Conservation (phyloP, 352 stramenopile genomes). For the Elongisporangium prolatum region DNA sequence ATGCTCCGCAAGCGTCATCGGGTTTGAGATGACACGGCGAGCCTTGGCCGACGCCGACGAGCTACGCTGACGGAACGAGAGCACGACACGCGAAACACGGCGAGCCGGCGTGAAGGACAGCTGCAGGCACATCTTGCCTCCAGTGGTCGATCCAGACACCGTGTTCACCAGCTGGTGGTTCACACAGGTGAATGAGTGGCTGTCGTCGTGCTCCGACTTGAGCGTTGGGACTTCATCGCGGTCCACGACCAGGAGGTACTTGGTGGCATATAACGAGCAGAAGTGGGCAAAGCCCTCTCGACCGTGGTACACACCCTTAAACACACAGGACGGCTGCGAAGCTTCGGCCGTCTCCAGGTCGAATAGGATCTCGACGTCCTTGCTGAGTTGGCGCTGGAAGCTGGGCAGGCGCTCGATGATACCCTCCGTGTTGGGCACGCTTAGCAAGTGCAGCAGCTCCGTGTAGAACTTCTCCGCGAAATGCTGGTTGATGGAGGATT, state of each 20-base stretch:
- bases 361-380: constrained; percentile 82
- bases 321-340: constrained; percentile 73
- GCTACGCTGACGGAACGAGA: constrained; percentile 74
- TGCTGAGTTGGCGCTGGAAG: constrained; percentile 79
- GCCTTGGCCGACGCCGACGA: constrained; percentile 26
- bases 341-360: constrained; percentile 76
- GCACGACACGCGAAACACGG: constrained; percentile 76
- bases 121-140: constrained; percentile 71
- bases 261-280: constrained; percentile 70
- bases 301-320: constrained; percentile 85
- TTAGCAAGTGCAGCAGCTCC: constrained; percentile 57
- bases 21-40: constrained; percentile 62
- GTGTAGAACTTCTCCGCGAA: constrained; percentile 67
- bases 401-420: constrained; percentile 53
- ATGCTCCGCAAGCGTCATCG: constrained; percentile 75
- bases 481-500: constrained; percentile 63
- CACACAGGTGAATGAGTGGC: constrained; percentile 59
- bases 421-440: constrained; percentile 25
- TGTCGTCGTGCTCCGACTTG: constrained; percentile 66
- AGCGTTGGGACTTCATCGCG: constrained; percentile 41
- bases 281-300: constrained; percentile 86
- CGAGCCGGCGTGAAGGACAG: constrained; percentile 80
- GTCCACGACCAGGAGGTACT: constrained; percentile 65
- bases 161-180: constrained; percentile 66
- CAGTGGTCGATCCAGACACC: constrained; percentile 67